Conservation (phyloP, 345 rosid genomes). For the Euclidium syriacum region DNA sequence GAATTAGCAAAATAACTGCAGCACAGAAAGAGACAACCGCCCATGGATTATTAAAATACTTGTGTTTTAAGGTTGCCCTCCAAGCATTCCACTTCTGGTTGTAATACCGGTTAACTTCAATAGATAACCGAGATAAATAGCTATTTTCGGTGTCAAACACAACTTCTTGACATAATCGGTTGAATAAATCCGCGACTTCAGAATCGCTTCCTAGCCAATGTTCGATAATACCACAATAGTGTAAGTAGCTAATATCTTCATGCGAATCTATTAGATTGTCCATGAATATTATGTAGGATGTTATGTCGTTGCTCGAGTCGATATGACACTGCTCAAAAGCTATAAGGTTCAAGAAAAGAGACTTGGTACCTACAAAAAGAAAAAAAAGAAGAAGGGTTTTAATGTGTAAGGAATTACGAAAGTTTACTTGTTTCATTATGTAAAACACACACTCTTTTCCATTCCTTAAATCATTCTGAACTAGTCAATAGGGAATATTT, state of each 20-base stretch:
- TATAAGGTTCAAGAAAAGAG: constrained; percentile 80
- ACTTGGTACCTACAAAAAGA: constrained; percentile 45
- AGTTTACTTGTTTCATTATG: neutral
- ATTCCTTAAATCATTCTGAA: constrained; percentile 1
- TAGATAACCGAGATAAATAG: constrained; percentile 56
- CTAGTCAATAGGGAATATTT: neutral
- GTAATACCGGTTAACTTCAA: constrained; percentile 58
- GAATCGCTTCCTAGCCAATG: constrained; percentile 89
- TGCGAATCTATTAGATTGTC: constrained; percentile 86
- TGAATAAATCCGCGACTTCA: constrained; percentile 83
- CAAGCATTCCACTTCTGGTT: constrained; percentile 82
- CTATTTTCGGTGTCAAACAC: constrained; percentile 73
- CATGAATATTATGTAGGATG: constrained; percentile 81
- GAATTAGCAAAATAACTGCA: constrained; percentile 55
- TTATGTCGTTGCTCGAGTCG: constrained; percentile 68
- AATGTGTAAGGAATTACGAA: neutral
- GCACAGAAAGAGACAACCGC: constrained; percentile 68
- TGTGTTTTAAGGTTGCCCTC: constrained; percentile 74
- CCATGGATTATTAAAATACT: constrained; percentile 81
- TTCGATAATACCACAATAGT: constrained; percentile 65
- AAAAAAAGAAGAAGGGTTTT: neutral
- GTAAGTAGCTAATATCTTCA: constrained; percentile 73
- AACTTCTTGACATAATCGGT: constrained; percentile 80
- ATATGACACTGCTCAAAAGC: constrained; percentile 83
- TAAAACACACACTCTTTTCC: neutral